Percentiles rank a stretch among this genome's conserved stretches.
Evolutionary conservation across 345 rosid genomes (phyloP).

Genomic region (Syzygium oleosum): DNA sequence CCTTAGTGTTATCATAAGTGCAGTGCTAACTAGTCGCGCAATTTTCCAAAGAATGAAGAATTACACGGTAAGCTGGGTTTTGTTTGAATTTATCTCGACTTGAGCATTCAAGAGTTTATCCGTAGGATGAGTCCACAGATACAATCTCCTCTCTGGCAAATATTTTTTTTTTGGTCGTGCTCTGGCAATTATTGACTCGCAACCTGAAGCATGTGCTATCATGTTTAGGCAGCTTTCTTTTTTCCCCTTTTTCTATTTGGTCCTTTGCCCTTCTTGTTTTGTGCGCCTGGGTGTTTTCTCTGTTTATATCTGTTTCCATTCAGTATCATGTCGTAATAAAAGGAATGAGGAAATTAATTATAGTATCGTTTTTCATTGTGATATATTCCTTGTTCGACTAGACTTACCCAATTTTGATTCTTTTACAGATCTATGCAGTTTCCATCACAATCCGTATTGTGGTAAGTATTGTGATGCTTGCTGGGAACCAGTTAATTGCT

Average conservation of each 20-base stretch:
- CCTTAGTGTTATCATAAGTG: conserved; percentile 60
- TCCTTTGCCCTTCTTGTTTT: background rate
- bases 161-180: background rate
- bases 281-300: background rate
- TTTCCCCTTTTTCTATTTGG: background rate
- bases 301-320: background rate
- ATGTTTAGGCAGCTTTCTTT: background rate
- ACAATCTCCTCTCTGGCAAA: background rate
- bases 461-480: conserved; percentile 20
- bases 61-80: conserved; percentile 37
- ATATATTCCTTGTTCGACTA: background rate
- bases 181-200: background rate
- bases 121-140: background rate
- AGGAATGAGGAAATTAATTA: background rate
- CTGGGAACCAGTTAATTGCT: background rate
- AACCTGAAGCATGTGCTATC: background rate
- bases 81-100: background rate
- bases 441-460: conserved; percentile 89
- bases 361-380: background rate
- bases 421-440: conserved; percentile 74
- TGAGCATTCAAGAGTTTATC: background rate
- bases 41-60: conserved; percentile 70
- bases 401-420: background rate
- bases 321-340: background rate
- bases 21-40: conserved; percentile 52